Percentiles rank a stretch among this genome's conserved stretches.
These are phyloP conservation scores for Rubroboletus satanas DNA, from an alignment of 768 basidiomycete genomes.

Conservation along the genomic window DNA sequence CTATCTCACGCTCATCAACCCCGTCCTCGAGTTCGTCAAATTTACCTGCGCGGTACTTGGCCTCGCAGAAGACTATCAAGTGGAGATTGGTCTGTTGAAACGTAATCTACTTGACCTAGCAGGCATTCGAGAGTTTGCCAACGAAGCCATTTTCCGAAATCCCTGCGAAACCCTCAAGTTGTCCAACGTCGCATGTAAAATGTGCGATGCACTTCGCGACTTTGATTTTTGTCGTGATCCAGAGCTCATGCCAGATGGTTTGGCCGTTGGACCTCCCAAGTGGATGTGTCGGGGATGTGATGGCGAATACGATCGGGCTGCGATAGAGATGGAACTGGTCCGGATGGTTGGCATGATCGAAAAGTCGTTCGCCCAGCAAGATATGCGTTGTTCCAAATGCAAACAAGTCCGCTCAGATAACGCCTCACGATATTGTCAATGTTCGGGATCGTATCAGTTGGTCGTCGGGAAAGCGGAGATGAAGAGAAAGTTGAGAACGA, in stretches of 20 bases:
- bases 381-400: constrained; percentile 85
- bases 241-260: constrained; percentile 63
- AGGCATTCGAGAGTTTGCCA: constrained; percentile 80
- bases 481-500: constrained; percentile 68
- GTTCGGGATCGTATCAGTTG: constrained; percentile 80
- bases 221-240: constrained; percentile 95
- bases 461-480: constrained; percentile 71
- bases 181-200: constrained; percentile 80
- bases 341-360: constrained; percentile 69
- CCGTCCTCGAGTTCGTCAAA: constrained; percentile 87
- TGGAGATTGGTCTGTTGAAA: constrained; percentile 86
- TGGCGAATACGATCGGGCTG: constrained; percentile 82
- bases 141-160: constrained; percentile 82
- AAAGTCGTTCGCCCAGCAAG: constrained; percentile 79
- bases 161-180: constrained; percentile 88
- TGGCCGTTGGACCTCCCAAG: constrained; percentile 44
- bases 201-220: constrained; percentile 81
- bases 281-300: constrained; percentile 74
- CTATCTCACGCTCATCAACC: constrained; percentile 72
- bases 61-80: constrained; percentile 73
- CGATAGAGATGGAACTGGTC: constrained; percentile 85
- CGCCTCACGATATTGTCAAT: constrained; percentile 77
- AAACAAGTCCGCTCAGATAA: constrained; percentile 89
- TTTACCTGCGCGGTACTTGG: constrained; percentile 77
- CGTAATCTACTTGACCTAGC: constrained; percentile 87